Conservation (phyloP, 345 rosid genomes). For the Eucalyptus cloeziana region DNA sequence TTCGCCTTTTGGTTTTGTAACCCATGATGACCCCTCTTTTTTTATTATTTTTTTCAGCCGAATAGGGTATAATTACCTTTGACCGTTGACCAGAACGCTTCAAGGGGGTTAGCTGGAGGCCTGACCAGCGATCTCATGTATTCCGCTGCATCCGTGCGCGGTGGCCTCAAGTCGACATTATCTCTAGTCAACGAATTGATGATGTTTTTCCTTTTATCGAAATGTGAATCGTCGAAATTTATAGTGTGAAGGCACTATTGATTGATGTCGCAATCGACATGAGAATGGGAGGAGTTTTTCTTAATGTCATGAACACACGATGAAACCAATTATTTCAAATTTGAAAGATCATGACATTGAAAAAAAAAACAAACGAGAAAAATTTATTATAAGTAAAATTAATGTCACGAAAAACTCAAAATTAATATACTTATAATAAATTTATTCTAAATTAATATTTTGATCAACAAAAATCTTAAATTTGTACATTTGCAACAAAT, state of each 20-base stretch:
- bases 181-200: background rate
- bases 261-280: background rate
- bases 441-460: no score
- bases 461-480: fast-evolving
- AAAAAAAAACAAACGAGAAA: no score
- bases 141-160: background rate
- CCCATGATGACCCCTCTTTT: background rate
- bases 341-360: no score
- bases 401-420: no score
- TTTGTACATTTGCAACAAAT: fast-evolving
- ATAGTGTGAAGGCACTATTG: background rate
- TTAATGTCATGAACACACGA: fast-evolving
- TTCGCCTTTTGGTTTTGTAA: background rate
- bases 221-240: background rate
- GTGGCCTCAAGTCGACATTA: background rate
- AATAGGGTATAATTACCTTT: background rate
- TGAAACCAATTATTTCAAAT: background rate
- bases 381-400: no score
- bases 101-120: background rate
- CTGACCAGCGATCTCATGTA: background rate
- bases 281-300: background rate
- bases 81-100: background rate
- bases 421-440: no score
- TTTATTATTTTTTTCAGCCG: background rate
- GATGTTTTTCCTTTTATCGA: background rate